Evolutionary conservation across 352 stramenopile genomes (phyloP).

Genomic region (Aphanomyces cochlioides): DNA sequence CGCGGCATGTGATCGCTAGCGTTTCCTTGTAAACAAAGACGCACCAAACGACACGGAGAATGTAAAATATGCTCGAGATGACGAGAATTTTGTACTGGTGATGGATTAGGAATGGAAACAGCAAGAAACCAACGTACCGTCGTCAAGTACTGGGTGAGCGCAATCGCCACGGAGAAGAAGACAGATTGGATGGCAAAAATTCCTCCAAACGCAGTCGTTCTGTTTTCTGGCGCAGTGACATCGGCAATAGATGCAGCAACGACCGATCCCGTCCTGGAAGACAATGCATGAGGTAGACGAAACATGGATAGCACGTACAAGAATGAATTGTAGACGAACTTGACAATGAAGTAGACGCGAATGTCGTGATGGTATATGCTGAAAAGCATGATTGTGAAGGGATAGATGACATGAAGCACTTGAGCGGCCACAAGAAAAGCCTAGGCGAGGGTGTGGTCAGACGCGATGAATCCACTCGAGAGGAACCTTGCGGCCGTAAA

Average conservation of each 20-base stretch:
- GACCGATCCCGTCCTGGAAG: conserved; percentile 47
- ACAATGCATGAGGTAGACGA: not conserved
- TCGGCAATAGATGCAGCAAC: conserved; percentile 60
- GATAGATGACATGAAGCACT: conserved; percentile 49
- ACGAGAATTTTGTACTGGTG: conserved; percentile 48
- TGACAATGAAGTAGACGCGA: conserved; percentile 54
- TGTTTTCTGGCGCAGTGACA: conserved; percentile 49
- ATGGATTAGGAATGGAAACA: not conserved
- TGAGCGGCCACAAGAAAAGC: conserved; percentile 70
- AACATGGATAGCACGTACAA: conserved; percentile 36
- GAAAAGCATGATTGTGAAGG: conserved; percentile 72
- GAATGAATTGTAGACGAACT: conserved; percentile 53
- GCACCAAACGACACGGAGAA: conserved; percentile 52
- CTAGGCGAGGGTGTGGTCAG: conserved; percentile 32
- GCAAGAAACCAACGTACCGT: conserved; percentile 36
- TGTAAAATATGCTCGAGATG: conserved; percentile 45
- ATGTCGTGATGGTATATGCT: conserved; percentile 52
- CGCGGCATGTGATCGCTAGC: conserved; percentile 40
- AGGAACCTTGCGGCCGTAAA: conserved; percentile 69
- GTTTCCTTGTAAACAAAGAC: conserved; percentile 60
- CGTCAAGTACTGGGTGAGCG: conserved; percentile 50
- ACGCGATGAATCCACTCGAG: not conserved
- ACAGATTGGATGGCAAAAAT: conserved; percentile 52
- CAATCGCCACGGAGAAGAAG: conserved; percentile 53
- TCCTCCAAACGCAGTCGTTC: conserved; percentile 53